Conservation (phyloP, 192 early-diverging fungal genomes). For the Pilaira anomala region DNA sequence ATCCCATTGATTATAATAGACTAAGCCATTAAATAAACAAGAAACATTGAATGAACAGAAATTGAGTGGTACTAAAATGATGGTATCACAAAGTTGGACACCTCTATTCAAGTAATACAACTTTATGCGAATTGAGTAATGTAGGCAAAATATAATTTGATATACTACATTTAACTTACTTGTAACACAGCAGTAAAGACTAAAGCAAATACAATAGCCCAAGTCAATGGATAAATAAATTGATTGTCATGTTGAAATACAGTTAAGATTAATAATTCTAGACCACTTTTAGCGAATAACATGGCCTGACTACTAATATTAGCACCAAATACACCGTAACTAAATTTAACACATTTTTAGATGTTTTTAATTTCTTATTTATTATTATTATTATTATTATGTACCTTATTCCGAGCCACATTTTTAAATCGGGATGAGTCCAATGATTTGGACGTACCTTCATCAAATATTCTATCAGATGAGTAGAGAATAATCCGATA, state of each 20-base stretch:
- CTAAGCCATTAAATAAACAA: slow-evolving; percentile 70
- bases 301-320: slow-evolving; percentile 74
- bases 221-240: slow-evolving; percentile 67
- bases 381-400: too few relatives aligned
- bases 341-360: neutral
- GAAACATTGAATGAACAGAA: slow-evolving; percentile 77
- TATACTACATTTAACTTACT: slow-evolving; percentile 40
- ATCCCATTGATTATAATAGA: slow-evolving; percentile 75
- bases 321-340: slow-evolving; percentile 67
- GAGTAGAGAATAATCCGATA: slow-evolving; percentile 45
- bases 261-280: slow-evolving; percentile 64
- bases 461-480: slow-evolving; percentile 43
- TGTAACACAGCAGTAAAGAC: slow-evolving; percentile 54
- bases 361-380: neutral
- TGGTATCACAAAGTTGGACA: slow-evolving; percentile 70
- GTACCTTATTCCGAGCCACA: slow-evolving; percentile 33
- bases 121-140: slow-evolving; percentile 30
- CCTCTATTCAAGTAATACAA: slow-evolving; percentile 78
- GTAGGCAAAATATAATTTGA: neutral
- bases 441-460: neutral
- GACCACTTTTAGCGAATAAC: slow-evolving; percentile 76
- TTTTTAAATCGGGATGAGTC: slow-evolving; percentile 28
- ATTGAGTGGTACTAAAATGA: slow-evolving; percentile 72
- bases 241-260: slow-evolving; percentile 62
- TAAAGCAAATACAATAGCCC: slow-evolving; percentile 65